Percentiles rank a stretch among this genome's conserved stretches.
phyloP scores from a whole-genome alignment of 78 protist genomes.

The Chrysochromulina parva region DNA sequence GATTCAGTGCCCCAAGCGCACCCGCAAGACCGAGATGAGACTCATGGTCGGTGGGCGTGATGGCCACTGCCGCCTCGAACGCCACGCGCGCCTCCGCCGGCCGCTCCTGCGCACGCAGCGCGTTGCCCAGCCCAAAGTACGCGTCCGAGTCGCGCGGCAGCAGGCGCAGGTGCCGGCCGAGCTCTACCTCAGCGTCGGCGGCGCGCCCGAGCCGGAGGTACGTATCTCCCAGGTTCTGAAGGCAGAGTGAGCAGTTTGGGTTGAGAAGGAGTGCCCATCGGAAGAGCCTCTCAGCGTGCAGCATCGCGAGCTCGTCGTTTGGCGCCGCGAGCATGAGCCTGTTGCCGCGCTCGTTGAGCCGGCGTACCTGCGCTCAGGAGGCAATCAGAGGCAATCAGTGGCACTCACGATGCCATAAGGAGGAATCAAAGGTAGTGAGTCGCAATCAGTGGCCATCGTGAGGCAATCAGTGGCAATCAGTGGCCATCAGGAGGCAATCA shows the following conservation, averaged over 20 bases:
- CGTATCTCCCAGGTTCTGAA: background rate
- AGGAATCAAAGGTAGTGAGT: no score
- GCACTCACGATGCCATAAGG: no score
- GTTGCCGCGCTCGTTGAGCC: constrained; percentile 21
- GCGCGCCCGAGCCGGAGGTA: background rate
- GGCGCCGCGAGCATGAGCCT: background rate
- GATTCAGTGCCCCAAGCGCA: background rate
- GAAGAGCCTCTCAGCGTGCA: background rate
- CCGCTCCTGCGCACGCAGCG: constrained; percentile 7
- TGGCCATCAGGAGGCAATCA: no score
- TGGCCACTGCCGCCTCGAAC: background rate
- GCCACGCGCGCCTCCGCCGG: background rate
- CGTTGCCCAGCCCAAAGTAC: background rate
- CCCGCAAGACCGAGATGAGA: background rate
- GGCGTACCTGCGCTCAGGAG: no score
- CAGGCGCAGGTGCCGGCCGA: background rate
- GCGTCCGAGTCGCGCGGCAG: constrained; percentile 15
- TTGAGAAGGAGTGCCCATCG: background rate
- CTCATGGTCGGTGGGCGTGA: background rate
- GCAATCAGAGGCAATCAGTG: no score
- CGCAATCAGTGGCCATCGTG: no score
- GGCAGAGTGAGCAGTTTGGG: background rate
- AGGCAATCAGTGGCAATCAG: no score
- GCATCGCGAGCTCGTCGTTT: background rate
- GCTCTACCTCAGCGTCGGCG: background rate